These are phyloP conservation scores for Lactarius indigo DNA, from an alignment of 768 basidiomycete species.

Conservation along the genomic window DNA sequence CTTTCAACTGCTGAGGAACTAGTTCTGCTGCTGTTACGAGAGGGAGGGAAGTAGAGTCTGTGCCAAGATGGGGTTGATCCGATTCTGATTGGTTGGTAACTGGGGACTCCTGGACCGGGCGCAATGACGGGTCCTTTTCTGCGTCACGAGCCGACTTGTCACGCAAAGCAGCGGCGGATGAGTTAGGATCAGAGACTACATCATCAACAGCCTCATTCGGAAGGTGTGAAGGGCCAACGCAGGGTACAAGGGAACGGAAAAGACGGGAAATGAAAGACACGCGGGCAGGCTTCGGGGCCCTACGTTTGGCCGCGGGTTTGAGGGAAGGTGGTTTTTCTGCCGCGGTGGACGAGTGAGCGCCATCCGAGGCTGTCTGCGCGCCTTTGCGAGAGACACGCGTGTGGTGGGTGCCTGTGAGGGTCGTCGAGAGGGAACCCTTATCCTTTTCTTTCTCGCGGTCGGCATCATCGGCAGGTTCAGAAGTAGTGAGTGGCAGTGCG, in stretches of 20 bases:
- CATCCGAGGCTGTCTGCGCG: constrained; percentile 34
- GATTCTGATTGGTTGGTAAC: constrained; percentile 26
- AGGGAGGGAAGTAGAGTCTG: constrained; percentile 8
- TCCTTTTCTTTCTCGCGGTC: constrained; percentile 45
- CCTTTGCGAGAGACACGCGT: constrained; percentile 34
- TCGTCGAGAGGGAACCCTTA: constrained; percentile 45
- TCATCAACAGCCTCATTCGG: constrained; percentile 43
- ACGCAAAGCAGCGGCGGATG: constrained; percentile 28
- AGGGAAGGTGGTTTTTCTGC: constrained; percentile 27
- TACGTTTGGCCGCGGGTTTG: constrained; percentile 24
- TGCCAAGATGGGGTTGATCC: constrained; percentile 14
- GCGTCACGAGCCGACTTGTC: constrained; percentile 31
- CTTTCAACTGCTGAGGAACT: constrained; percentile 28
- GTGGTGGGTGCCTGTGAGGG: constrained; percentile 40
- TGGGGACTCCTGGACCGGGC: constrained; percentile 26
- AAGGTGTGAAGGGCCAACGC: constrained; percentile 50
- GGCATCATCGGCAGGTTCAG: constrained; percentile 34
- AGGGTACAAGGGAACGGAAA: constrained; percentile 61
- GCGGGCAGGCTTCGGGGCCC: constrained; percentile 36
- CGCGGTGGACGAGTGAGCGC: constrained; percentile 34
- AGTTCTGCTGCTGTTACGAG: constrained; percentile 8
- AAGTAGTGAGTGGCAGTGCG: constrained; percentile 31
- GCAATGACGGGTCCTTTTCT: constrained; percentile 24
- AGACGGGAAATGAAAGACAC: constrained; percentile 57
- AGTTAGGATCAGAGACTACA: constrained; percentile 26